Evolutionary conservation across 768 basidiomycete species (phyloP).

Genomic region (Amylocystis lapponica): DNA sequence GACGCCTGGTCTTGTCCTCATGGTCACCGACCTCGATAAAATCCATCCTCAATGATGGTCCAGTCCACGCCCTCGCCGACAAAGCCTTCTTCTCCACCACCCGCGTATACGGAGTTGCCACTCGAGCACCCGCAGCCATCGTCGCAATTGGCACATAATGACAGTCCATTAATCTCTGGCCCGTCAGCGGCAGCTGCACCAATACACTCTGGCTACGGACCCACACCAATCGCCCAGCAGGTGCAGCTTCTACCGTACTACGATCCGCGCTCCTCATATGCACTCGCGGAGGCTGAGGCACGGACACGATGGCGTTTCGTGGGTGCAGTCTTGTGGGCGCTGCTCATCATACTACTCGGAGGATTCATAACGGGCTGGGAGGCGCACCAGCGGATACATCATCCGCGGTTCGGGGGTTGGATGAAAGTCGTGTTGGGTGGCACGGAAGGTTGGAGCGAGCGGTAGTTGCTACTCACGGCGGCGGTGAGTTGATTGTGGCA

Average conservation of each 20-base stretch:
- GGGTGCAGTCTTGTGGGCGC: slow-evolving; percentile 34
- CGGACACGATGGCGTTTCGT: slow-evolving; percentile 41
- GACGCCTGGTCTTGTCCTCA: neutral
- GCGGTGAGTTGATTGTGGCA: too few species aligned
- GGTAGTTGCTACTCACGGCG: too few species aligned
- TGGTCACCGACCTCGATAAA: neutral
- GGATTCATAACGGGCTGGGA: slow-evolving; percentile 23
- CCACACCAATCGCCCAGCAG: slow-evolving; percentile 36
- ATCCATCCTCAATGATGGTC: neutral
- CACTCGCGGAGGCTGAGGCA: slow-evolving; percentile 29
- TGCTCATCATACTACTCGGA: slow-evolving; percentile 26
- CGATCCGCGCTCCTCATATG: slow-evolving; percentile 36
- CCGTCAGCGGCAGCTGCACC: slow-evolving; percentile 2
- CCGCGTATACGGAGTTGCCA: slow-evolving; percentile 19
- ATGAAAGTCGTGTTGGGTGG: neutral
- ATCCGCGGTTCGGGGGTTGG: neutral
- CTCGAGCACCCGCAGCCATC: slow-evolving; percentile 5
- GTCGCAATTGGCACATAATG: neutral
- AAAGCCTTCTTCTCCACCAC: slow-evolving; percentile 21
- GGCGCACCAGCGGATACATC: slow-evolving; percentile 1
- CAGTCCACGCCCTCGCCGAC: slow-evolving; percentile 6
- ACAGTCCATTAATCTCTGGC: slow-evolving; percentile 4
- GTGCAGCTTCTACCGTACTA: slow-evolving; percentile 36
- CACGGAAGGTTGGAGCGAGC: too few species aligned
- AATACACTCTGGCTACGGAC: slow-evolving; percentile 26